Percentiles rank a stretch among this genome's conserved stretches.
Evolutionary conservation across 2,329 filamentous ascomycete species (phyloP).

Genomic region (Beauveria brongniartii): DNA sequence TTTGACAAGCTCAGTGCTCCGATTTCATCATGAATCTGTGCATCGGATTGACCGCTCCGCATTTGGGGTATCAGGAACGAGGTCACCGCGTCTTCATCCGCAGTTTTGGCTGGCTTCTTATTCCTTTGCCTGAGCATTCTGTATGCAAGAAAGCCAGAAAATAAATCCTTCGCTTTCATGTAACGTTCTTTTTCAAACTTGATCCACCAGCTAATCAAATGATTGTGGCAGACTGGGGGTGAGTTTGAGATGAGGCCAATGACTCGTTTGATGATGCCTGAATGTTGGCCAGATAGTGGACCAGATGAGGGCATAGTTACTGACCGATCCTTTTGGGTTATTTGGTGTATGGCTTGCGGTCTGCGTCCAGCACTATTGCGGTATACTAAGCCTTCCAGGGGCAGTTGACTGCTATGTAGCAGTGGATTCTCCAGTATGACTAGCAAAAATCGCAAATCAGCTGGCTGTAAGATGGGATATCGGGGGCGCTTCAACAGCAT

Average conservation of each 20-base stretch:
- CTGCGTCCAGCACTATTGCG: conserved; percentile 18
- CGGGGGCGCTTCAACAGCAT: conserved; percentile 72
- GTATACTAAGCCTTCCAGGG: conserved; percentile 34
- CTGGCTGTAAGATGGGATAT: conserved; percentile 56
- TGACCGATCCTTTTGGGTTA: conserved; percentile 13
- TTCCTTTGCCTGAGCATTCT: conserved; percentile 64
- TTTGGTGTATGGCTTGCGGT: conserved; percentile 14
- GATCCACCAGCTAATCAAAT: conserved; percentile 71
- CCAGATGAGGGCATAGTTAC: conserved; percentile 26
- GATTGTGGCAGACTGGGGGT: conserved; percentile 65
- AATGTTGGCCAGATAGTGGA: conserved; percentile 58
- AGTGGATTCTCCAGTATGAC: conserved; percentile 74
- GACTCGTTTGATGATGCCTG: conserved; percentile 77
- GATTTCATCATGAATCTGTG: conserved; percentile 71
- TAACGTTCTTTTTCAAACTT: conserved; percentile 61
- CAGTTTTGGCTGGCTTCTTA: conserved; percentile 50
- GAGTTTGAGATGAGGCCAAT: conserved; percentile 72
- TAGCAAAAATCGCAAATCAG: conserved; percentile 69
- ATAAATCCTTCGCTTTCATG: conserved; percentile 64
- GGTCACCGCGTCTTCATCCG: conserved; percentile 53
- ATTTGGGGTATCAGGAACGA: conserved; percentile 67
- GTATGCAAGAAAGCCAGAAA: conserved; percentile 73
- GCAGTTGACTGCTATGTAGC: conserved; percentile 41
- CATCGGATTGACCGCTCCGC: conserved; percentile 55
- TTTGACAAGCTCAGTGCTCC: conserved; percentile 43